Base-by-base conservation (phyloP, 257 asterid species). In the Perilla frutescens region DNA sequence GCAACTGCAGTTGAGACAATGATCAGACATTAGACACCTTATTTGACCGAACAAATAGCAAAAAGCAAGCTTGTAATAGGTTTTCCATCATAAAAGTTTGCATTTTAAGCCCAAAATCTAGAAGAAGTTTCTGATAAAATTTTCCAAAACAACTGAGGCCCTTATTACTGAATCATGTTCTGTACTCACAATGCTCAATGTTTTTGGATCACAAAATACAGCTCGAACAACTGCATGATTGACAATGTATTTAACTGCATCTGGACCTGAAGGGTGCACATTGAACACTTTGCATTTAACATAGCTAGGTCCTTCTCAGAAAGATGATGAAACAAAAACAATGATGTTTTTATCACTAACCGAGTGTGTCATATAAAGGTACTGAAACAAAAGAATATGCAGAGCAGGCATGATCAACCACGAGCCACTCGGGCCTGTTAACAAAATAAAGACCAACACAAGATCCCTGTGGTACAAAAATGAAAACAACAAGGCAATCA, bases 281-380 rank as follows among this genome's bases (percentile, higher is more conserved):
- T n/a, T 40, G 48, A 67, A 58, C 70, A 56, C 14, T 29, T 60
- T 15, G 50, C 62, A 65, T 76, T 62, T 72, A 61, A 57, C 26
- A 59, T 15, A 11, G 37, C 39, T 26, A 51, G 26, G 51, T 50
- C 20, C 32, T 13, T 36, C 31, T 53, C 50, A 31, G 6, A 57
- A 58, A 20, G 26, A 34, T 40, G 45, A 48, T 43, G 32, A 8
- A 26, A 68, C 40, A 34, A 10, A 8, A 26, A 68, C 47, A 40
- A 10, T 12, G 50, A 13, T 51, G 3, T 26, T 57, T 10, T 7
- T 34, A 63, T 49, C 56, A 81, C 88, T 45, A 20, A 87, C 96
- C 96, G 39, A 89, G 80, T n/a, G 96, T 89, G 76, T 89, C 93
- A 62, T 89, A 89, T 73, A 89, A 80, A 62, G 96, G 96, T 60